Base-by-base conservation (phyloP, 2,329 filamentous ascomycete genomes). In the Orbilia blumenaviensis region DNA sequence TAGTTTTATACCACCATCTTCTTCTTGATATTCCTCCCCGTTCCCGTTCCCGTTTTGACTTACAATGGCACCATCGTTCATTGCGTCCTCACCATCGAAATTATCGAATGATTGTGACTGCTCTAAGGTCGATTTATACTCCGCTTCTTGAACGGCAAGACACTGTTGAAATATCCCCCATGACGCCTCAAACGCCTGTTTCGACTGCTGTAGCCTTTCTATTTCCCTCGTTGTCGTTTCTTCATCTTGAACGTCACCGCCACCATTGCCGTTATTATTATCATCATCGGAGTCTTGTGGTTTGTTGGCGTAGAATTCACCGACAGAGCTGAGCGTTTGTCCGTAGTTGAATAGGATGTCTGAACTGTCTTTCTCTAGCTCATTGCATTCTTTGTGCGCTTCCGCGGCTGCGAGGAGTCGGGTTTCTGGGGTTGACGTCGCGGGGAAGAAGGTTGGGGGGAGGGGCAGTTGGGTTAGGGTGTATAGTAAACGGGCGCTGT, bases 101-200 rank as follows among this genome's bases (percentile, higher is more conserved):
- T 32, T 8, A 32, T 36, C 54, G 3, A 74, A 73, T 10, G 50
- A 23, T 36, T 56, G 44, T 4, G 63, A 60, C 44, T 64, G 72
- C 7, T 62, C 71, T 1, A 62, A 32, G 2, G 64, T 69, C 8
- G 52, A 41, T 34, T 77, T 76, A 42, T 77, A 79, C 34, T 77
- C 67, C 12, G 12, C 42, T 66, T 79, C 77, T 36, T 80, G 79
- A 10, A 76, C 56, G 0, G 14, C 18, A 10, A 79, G 58, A 16
- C 78, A 79, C 42, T 72, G 72, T 25, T 78, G 60, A n/a, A 80
- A 66, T n/a, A 77, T 61, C n/a, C 50, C 58, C 18, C 77, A 66
- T 7, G 79, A 75, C 16, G 69, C 61, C 12, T 79, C 74, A 21
- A 78, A 68, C 1, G 78, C 75, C 38, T 77, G 18, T 69, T 62